These are phyloP conservation scores for Verticillium tricorpus DNA, from an alignment of 2,329 filamentous ascomycete species.

Conservation along the genomic window DNA sequence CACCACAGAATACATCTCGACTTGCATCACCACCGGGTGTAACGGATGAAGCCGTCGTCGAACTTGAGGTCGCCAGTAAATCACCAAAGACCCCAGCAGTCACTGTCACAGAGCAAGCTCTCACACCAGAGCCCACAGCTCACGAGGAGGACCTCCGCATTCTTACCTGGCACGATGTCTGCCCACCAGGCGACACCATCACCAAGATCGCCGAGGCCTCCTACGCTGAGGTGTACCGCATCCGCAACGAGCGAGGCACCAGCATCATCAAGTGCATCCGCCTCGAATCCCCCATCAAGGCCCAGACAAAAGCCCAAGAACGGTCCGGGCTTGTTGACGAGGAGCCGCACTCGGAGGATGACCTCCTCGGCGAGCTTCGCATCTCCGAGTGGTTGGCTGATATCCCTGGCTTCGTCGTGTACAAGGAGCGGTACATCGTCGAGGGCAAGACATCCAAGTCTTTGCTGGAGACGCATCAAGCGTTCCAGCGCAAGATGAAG, in stretches of 20 bases:
- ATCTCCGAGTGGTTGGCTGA: constrained; percentile 62
- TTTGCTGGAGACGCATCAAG: constrained; percentile 56
- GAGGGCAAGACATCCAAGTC: constrained; percentile 48
- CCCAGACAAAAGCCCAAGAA: constrained; percentile 53
- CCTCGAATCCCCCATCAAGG: constrained; percentile 52
- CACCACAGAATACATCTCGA: background rate
- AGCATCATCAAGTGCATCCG: constrained; percentile 64
- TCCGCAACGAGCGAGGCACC: constrained; percentile 53
- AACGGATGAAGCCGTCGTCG: background rate
- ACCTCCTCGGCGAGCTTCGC: constrained; percentile 53
- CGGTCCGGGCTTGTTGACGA: constrained; percentile 53
- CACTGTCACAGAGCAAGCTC: background rate
- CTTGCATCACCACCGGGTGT: background rate
- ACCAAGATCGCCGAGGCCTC: constrained; percentile 64
- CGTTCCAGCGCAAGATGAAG: constrained; percentile 50
- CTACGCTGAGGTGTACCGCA: constrained; percentile 61
- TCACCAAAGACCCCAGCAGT: background rate
- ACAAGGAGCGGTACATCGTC: constrained; percentile 60
- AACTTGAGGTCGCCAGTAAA: background rate
- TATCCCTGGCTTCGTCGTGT: constrained; percentile 60
- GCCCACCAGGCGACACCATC: constrained; percentile 46
- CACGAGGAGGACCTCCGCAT: constrained; percentile 27
- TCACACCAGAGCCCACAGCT: background rate
- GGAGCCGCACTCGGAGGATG: constrained; percentile 49
- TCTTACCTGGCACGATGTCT: constrained; percentile 54